Evolutionary conservation across 306 rosid species (phyloP).

Genomic region (Vigna trinervia): DNA sequence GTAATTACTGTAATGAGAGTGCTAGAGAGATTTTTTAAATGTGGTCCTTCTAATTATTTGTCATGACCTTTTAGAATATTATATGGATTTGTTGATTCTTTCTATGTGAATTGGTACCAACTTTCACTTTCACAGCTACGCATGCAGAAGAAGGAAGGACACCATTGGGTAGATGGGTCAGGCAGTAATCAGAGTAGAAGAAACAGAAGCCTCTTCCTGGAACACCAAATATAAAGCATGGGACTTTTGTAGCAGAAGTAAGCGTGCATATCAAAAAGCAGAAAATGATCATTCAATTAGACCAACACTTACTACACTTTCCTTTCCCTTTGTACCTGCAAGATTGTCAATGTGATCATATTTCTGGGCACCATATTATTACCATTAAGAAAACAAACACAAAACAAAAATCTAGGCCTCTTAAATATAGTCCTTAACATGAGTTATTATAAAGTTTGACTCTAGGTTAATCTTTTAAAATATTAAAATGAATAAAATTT

Average conservation of each 20-base stretch:
- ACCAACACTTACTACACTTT: constrained; percentile 43
- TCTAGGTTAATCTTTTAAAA: no score
- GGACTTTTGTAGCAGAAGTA: background rate
- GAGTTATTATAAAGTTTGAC: no score
- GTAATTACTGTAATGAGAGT: no score
- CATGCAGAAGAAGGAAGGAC: constrained; percentile 20
- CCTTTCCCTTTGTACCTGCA: constrained; percentile 31
- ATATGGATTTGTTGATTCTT: background rate
- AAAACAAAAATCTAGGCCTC: no score
- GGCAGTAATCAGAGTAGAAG: background rate
- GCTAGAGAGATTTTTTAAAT: background rate
- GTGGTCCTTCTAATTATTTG: background rate
- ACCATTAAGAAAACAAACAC: no score
- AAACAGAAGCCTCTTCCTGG: background rate
- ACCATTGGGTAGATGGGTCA: constrained; percentile 16
- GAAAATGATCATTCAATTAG: constrained; percentile 22
- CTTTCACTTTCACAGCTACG: constrained; percentile 19
- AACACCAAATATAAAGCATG: background rate
- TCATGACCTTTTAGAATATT: background rate
- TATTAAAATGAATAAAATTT: no score
- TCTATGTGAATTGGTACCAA: background rate
- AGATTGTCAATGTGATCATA: constrained; percentile 6
- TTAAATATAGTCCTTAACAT: no score
- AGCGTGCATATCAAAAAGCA: constrained; percentile 40
- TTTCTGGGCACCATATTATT: background rate